Evolutionary conservation across 2,329 filamentous ascomycete genomes (phyloP), one percentile per base, ranked within the genome.

Genomic region (Diaporthe longicolla): DNA sequence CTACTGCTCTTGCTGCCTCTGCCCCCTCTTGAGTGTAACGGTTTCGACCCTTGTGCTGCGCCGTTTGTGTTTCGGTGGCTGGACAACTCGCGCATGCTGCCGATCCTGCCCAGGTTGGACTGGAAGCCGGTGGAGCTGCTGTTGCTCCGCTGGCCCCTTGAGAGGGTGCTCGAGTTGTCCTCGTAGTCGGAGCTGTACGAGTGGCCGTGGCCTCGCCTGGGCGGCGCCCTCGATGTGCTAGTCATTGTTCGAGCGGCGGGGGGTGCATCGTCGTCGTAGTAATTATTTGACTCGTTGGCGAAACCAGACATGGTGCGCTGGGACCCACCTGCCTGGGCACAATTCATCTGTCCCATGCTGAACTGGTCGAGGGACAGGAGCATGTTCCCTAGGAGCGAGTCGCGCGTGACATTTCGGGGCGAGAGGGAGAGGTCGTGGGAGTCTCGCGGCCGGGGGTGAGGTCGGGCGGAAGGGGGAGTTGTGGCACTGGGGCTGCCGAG

Each of bases 361-460:
- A 96, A 91, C 82, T 96, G 93, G 83, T 98, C 96, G 77, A 99
- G 92, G 54, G 95, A 98, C 77, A 97, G 88, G 75, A 98, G 91
- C 93, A 99, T 97, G 83, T 98, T 97, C 83, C 97, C 93, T 74
- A 99, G 95, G 78, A 99, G 92, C 48, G 95, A 98, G 81, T 97
- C 94, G 78, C 96, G 92, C 54, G 94, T 94, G 76, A 94, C 91
- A 81, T 94, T 91, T 75, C 92, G 88, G 65, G 93, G 91, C 68
- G 92, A 92, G 79, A 97, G 88, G 73, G 94, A 95, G 76, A 98
- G 88, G 82, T 98, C 95, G 86, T 98, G 95, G 65, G 93, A 95
- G 84, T 95, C 92, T 77, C 89, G 85, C 71, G 82, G 80, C 78
- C 79, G 76, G 76, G 80, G 76, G 75, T 74, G 78, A 37, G 76